Conservation (phyloP, 257 asterid species). For the Gentiana macrophylla region DNA sequence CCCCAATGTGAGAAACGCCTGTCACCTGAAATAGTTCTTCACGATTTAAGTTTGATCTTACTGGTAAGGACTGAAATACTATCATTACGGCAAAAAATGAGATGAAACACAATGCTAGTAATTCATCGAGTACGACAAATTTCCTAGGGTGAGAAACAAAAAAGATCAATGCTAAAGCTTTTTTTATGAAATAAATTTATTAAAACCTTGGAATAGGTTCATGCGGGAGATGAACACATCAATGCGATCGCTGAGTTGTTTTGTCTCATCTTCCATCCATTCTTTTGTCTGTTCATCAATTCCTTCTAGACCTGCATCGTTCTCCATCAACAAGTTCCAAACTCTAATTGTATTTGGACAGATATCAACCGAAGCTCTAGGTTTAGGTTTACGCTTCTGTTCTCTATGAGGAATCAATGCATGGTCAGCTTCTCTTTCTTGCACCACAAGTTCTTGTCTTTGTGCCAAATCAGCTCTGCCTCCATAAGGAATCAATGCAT, state of each 20-base stretch:
- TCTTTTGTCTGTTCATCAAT: background rate
- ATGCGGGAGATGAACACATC: background rate
- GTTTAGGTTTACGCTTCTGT: background rate
- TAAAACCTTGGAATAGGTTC: background rate
- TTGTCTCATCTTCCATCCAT: background rate
- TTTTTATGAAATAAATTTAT: background rate
- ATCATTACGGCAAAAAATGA: background rate
- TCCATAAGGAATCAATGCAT: too few species aligned
- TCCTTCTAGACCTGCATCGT: background rate
- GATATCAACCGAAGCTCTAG: background rate
- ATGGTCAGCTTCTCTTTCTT: too few species aligned
- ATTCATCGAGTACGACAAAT: background rate
- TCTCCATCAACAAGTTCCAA: background rate
- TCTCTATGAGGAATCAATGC: background rate
- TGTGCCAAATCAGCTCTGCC: too few species aligned
- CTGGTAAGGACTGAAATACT: background rate
- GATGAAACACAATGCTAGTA: background rate
- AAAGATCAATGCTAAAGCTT: background rate
- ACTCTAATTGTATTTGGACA: background rate
- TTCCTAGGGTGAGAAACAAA: background rate
- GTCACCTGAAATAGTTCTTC: background rate
- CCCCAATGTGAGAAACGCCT: conserved; percentile 1
- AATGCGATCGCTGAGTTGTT: background rate
- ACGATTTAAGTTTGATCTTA: background rate
- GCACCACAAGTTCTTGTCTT: too few species aligned